Conservation (phyloP, 2,329 filamentous ascomycete genomes). For the Pleurostoma richardsiae region DNA sequence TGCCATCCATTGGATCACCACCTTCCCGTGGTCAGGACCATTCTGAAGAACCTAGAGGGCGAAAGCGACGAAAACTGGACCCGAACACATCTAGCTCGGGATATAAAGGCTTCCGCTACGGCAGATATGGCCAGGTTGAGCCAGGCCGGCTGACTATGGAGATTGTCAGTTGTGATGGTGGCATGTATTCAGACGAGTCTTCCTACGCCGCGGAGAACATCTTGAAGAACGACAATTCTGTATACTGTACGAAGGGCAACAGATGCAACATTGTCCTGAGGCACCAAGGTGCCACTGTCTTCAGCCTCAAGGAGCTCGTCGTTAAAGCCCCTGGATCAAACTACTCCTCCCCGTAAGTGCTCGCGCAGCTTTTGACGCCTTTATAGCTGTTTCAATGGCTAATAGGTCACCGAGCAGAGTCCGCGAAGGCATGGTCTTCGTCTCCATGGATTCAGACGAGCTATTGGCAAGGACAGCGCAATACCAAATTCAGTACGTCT, state of each 20-base stretch:
- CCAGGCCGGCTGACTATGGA: conserved; percentile 80
- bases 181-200: conserved; percentile 58
- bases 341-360: conserved; percentile 77
- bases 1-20: conserved; percentile 25
- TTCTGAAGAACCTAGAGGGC: conserved; percentile 43
- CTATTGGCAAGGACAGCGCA: conserved; percentile 66
- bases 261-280: conserved; percentile 81
- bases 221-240: conserved; percentile 72
- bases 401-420: conserved; percentile 46
- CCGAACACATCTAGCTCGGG: conserved; percentile 47
- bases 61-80: conserved; percentile 68
- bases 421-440: conserved; percentile 87
- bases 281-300: conserved; percentile 75
- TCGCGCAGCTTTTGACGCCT: too few relatives aligned
- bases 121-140: conserved; percentile 81
- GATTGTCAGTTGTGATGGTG: conserved; percentile 84
- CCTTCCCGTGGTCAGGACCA: conserved; percentile 30
- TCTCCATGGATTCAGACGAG: conserved; percentile 80
- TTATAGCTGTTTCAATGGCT: conserved; percentile 14
- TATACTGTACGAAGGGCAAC: conserved; percentile 87
- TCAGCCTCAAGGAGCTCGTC: conserved; percentile 77
- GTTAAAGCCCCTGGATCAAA: conserved; percentile 79
- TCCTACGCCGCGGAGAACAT: conserved; percentile 74
- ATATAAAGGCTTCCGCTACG: conserved; percentile 67
- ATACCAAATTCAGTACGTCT: conserved; percentile 66